phyloP scores from a whole-genome alignment of 1,284 basidiomycete species.

The Chalciporus piperatoides region DNA sequence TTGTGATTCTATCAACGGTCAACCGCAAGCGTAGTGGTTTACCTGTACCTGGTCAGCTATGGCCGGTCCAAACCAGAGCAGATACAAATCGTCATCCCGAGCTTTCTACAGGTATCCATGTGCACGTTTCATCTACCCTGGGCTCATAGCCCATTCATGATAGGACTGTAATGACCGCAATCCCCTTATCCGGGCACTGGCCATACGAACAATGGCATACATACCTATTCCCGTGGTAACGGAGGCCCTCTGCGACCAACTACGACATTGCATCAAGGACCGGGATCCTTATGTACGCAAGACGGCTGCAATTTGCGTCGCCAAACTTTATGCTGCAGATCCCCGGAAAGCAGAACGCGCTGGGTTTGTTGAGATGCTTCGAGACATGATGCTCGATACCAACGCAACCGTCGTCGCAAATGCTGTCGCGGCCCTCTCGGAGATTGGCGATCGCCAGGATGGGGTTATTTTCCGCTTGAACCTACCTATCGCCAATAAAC shows the following conservation, averaged over 20 bases:
- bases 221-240: slow-evolving; percentile 83
- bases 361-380: slow-evolving; percentile 80
- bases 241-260: slow-evolving; percentile 77
- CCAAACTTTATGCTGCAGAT: slow-evolving; percentile 86
- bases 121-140: neutral
- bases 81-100: slow-evolving; percentile 83
- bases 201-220: slow-evolving; percentile 95
- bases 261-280: slow-evolving; percentile 86
- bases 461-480: slow-evolving; percentile 88
- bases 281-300: slow-evolving; percentile 95
- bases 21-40: slow-evolving; percentile 65
- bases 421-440: slow-evolving; percentile 90
- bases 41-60: slow-evolving; percentile 91
- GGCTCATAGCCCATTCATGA: slow-evolving; percentile 31
- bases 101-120: slow-evolving; percentile 73
- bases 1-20: slow-evolving; percentile 2
- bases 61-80: slow-evolving; percentile 85
- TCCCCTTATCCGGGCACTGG: slow-evolving; percentile 87
- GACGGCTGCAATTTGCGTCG: slow-evolving; percentile 92
- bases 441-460: slow-evolving; percentile 88
- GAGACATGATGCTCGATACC: slow-evolving; percentile 86
- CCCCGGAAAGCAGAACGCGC: slow-evolving; percentile 79
- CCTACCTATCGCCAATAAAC: slow-evolving; percentile 76
- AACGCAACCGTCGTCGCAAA: slow-evolving; percentile 96
- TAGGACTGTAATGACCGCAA: slow-evolving; percentile 92